Conservation (phyloP, 2,329 filamentous ascomycete species). For the Trichophyton mentagrophytes region DNA sequence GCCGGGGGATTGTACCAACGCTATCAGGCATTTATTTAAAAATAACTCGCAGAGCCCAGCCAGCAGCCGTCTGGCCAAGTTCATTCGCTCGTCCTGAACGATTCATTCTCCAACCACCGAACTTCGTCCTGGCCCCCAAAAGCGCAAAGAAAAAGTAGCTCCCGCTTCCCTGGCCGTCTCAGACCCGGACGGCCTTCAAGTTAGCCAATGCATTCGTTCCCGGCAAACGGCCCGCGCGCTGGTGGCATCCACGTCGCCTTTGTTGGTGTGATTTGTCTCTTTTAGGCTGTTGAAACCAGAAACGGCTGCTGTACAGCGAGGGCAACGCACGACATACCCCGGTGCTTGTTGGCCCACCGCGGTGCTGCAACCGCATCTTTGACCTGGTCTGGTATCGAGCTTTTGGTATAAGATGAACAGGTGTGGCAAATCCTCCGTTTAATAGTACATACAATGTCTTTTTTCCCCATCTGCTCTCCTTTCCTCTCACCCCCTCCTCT, state of each 20-base stretch:
- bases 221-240: not conserved
- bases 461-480: slow-evolving; percentile 1
- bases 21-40: not conserved
- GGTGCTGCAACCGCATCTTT: not conserved
- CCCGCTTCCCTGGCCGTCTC: not conserved
- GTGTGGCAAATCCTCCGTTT: not conserved
- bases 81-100: not conserved
- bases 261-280: slow-evolving; percentile 1
- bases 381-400: not conserved
- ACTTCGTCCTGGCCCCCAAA: slow-evolving; percentile 2
- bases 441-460: not conserved
- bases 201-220: slow-evolving; percentile 1
- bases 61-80: not conserved
- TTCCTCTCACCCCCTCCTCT: slow-evolving; percentile 3
- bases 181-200: not conserved
- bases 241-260: slow-evolving; percentile 3
- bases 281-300: slow-evolving; percentile 1
- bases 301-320: not conserved
- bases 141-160: not conserved
- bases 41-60: not conserved
- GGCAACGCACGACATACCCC: not conserved
- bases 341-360: not conserved
- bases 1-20: not conserved
- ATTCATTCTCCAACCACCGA: not conserved
- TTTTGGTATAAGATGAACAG: slow-evolving; percentile 1